Evolutionary conservation across 352 stramenopile species (phyloP).

Genomic region (Phytophthora aleatoria): DNA sequence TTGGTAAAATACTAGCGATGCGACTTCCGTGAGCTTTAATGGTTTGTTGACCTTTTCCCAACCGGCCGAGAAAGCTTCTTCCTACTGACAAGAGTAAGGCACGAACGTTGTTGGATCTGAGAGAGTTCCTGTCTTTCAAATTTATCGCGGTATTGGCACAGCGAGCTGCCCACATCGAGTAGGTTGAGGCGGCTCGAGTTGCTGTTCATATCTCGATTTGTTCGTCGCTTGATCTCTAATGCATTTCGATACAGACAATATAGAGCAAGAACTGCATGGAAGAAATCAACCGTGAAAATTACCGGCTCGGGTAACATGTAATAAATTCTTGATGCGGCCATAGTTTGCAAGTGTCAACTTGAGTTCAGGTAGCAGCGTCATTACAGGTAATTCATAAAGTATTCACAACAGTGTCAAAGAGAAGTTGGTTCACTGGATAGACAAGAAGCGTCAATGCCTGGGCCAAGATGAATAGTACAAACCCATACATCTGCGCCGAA

Average conservation of each 20-base stretch:
- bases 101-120: conserved; percentile 24
- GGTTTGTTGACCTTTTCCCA: conserved; percentile 7
- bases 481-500: conserved; percentile 12
- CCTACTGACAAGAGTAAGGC: conserved; percentile 15
- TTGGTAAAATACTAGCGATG: no score
- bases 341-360: no score
- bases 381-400: no score
- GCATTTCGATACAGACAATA: background rate
- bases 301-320: no score
- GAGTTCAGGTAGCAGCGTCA: no score
- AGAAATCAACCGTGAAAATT: no score
- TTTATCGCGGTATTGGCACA: conserved; percentile 16
- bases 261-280: no score
- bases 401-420: no score
- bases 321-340: no score
- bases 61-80: conserved; percentile 3
- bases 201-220: conserved; percentile 6
- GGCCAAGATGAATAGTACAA: conserved; percentile 8
- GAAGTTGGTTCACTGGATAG: conserved; percentile 6
- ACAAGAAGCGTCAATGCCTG: conserved; percentile 15
- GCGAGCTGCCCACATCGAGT: conserved; percentile 10
- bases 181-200: background rate
- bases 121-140: conserved; percentile 17
- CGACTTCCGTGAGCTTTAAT: no score
- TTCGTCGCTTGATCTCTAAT: conserved; percentile 6